These are phyloP conservation scores for Globomyces pollinis-pini DNA, from an alignment of 192 early-diverging fungal species.

Conservation along the genomic window DNA sequence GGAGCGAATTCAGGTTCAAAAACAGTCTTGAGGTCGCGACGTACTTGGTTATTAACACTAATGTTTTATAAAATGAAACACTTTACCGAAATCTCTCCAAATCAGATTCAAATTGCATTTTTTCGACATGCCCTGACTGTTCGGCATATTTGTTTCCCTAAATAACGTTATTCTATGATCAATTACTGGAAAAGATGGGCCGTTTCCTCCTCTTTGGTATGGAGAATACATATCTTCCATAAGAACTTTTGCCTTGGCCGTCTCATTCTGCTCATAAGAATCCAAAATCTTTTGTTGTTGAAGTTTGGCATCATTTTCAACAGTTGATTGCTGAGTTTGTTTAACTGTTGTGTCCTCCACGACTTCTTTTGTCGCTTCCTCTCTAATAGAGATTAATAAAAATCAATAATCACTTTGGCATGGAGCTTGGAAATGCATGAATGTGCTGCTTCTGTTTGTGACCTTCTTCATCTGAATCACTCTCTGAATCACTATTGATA, in stretches of 20 bases:
- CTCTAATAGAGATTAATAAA: neutral
- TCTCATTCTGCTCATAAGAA: conserved; percentile 5
- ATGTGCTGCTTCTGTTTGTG: conserved; percentile 4
- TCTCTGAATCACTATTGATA: conserved; percentile 2
- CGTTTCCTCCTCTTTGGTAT: neutral
- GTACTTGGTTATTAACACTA: neutral
- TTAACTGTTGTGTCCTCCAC: neutral
- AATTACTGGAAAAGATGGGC: neutral
- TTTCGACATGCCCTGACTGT: neutral
- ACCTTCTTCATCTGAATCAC: conserved; percentile 6
- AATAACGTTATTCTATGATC: neutral
- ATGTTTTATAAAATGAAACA: neutral
- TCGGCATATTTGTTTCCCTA: conserved; percentile 7
- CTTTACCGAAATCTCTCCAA: neutral
- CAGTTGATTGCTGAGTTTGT: neutral
- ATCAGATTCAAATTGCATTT: conserved; percentile 2
- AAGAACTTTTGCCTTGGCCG: neutral
- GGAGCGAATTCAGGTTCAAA: conserved; percentile 4
- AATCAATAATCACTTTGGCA: conserved; percentile 1
- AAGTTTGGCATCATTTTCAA: conserved; percentile 5
- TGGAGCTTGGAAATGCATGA: conserved; percentile 2
- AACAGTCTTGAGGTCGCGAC: neutral
- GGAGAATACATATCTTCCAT: conserved; percentile 8
- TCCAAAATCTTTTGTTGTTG: conserved; percentile 9
- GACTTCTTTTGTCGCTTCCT: conserved; percentile 4